Base-by-base conservation (phyloP, 2,329 filamentous ascomycete genomes). In the Fusarium euwallaceae region DNA sequence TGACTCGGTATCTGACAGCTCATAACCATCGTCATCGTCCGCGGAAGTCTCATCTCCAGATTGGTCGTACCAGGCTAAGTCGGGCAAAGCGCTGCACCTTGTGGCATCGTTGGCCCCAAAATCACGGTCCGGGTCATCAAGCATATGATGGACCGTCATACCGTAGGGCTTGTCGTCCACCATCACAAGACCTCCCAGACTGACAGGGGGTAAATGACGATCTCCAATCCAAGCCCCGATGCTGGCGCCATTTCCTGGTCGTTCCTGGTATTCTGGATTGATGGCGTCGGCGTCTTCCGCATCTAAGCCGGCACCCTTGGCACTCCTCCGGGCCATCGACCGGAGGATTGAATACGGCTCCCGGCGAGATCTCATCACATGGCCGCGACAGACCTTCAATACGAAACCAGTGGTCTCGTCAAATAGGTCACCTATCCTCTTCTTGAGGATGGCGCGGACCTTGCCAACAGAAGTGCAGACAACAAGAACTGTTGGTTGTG, bases 121-220 rank as follows among this genome's bases (percentile, higher is more conserved):
- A 11, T 87, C 85, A 63, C 83, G 82, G 4, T 89, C 89, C 1
- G 89, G 90, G 67, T 92, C 89, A 86, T 98, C 96, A 3, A 98
- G 90, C 91, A 98, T 96, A 82, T 98, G 96, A 79, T 98, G 96
- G 0, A 98, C 96, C 24, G 95, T 98, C 94, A 98, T 97, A 14
- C 96, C 96, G 78, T 95, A 97, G 0, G 94, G 91, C 81, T 93
- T 92, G 65, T 93, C 91, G 79, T 98, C 95, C 2, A 98, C 91
- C 36, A 97, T 85, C 45, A 98, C 91, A 5, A 98, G 88, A 10
- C 96, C 96, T 14, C 96, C 96, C 76, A 97, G 95, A 36, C 95
- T 97, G 4, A 97, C 96, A 2, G 96, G 95, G 7, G 95, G 95
- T 4, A 98, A 86, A 80, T 98, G 96, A 53, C 94, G 92, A 74